Conservation (phyloP, 2,329 filamentous ascomycete genomes). For the Coleophoma crateriformis region DNA sequence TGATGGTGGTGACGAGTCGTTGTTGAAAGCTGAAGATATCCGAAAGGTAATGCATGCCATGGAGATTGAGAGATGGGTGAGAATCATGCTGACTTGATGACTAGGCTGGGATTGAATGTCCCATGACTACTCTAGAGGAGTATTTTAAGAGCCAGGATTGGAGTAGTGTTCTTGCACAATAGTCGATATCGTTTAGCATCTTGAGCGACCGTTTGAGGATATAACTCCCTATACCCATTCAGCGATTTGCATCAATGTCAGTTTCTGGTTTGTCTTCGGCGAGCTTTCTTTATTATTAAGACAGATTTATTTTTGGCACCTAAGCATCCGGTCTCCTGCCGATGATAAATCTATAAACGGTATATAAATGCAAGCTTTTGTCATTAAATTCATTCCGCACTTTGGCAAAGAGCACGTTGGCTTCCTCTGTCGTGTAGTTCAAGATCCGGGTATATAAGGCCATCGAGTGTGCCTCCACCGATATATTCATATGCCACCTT, state of each 20-base stretch:
- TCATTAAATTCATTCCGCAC: slow-evolving; percentile 8
- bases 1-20: slow-evolving; percentile 25
- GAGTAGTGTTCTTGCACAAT: slow-evolving; percentile 4
- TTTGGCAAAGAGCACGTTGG: slow-evolving; percentile 5
- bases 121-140: slow-evolving; percentile 9
- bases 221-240: no score
- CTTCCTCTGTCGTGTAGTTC: slow-evolving; percentile 6
- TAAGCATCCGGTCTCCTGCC: slow-evolving; percentile 19
- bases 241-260: no score
- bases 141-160: slow-evolving; percentile 12
- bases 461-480: slow-evolving; percentile 8
- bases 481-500: slow-evolving; percentile 8
- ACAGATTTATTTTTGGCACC: neutral
- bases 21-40: slow-evolving; percentile 8
- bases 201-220: no score
- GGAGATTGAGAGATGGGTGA: neutral
- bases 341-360: slow-evolving; percentile 8
- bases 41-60: neutral
- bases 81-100: neutral
- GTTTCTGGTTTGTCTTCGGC: no score
- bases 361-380: slow-evolving; percentile 8
- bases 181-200: no score
- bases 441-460: slow-evolving; percentile 10
- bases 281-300: neutral
- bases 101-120: slow-evolving; percentile 4